Evolutionary conservation across 257 asterid species (phyloP).

Genomic region (Anisodus tanguticus): DNA sequence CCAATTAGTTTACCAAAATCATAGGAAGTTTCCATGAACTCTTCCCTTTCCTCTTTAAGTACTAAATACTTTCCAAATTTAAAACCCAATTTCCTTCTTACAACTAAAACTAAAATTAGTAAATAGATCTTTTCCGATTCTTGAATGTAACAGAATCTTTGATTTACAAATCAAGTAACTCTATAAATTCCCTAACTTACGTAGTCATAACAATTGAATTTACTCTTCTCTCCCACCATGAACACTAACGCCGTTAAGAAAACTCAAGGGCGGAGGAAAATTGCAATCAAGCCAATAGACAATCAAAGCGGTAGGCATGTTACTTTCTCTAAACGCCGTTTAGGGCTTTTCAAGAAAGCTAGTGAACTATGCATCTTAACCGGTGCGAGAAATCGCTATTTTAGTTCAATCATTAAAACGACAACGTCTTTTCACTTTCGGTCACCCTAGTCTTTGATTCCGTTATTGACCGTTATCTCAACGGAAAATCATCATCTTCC

Average conservation of each 20-base stretch:
- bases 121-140: not conserved
- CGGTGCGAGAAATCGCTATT: conserved; percentile 37
- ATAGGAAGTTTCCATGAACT: not conserved
- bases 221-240: not conserved
- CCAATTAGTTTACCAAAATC: not conserved
- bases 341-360: conserved; percentile 46
- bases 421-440: conserved; percentile 32
- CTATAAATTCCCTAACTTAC: conserved; percentile 10
- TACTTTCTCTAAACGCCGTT: conserved; percentile 44
- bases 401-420: conserved; percentile 46
- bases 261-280: conserved; percentile 41
- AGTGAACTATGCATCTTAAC: conserved; percentile 45
- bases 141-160: not conserved
- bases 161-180: not conserved
- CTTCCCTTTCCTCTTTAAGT: not conserved
- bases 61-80: not conserved
- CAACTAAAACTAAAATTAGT: not conserved
- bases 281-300: conserved; percentile 44
- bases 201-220: not conserved
- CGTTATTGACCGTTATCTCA: too few species aligned
- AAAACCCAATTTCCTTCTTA: not conserved
- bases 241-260: conserved; percentile 32
- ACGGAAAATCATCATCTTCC: too few species aligned
- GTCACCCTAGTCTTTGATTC: too few species aligned
- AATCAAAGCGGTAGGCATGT: conserved; percentile 36